Conservation (phyloP, 2,329 filamentous ascomycete genomes). For the Knufia fluminis region DNA sequence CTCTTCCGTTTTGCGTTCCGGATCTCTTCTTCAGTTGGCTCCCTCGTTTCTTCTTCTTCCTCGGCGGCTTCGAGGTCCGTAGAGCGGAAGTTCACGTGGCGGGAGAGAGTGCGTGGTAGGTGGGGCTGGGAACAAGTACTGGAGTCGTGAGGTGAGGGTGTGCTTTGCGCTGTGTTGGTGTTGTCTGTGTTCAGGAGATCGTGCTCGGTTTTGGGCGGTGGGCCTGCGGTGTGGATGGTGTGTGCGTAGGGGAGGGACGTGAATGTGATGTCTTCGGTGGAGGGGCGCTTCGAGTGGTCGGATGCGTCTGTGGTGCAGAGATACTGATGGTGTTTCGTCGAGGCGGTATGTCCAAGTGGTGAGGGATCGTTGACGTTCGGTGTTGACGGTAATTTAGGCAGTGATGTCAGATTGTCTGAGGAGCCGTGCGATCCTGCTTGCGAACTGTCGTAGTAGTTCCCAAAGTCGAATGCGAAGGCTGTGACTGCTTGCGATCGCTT, state of each 20-base stretch:
- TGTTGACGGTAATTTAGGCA: conserved; percentile 3
- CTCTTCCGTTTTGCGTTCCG: background rate
- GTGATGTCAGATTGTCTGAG: conserved; percentile 2
- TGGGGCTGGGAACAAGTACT: background rate
- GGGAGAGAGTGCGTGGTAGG: background rate
- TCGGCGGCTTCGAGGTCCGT: background rate
- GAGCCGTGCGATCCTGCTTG: background rate
- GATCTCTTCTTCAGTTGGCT: background rate
- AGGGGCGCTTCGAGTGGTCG: background rate
- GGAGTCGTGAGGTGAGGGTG: background rate
- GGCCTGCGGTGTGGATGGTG: background rate
- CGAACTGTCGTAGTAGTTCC: background rate
- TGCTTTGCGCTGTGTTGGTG: background rate
- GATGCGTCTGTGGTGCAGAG: background rate
- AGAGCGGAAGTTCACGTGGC: background rate
- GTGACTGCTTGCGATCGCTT: background rate
- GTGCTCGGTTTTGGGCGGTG: background rate
- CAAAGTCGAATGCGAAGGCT: conserved; percentile 1
- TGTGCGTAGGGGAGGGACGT: background rate
- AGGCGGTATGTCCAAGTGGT: background rate
- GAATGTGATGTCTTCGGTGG: background rate
- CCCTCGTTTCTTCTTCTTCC: background rate
- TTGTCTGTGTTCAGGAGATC: background rate
- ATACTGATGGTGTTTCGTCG: background rate
- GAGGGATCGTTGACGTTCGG: no score